Evolutionary conservation across 306 rosid genomes (phyloP).

Genomic region (Citrullus amarus): DNA sequence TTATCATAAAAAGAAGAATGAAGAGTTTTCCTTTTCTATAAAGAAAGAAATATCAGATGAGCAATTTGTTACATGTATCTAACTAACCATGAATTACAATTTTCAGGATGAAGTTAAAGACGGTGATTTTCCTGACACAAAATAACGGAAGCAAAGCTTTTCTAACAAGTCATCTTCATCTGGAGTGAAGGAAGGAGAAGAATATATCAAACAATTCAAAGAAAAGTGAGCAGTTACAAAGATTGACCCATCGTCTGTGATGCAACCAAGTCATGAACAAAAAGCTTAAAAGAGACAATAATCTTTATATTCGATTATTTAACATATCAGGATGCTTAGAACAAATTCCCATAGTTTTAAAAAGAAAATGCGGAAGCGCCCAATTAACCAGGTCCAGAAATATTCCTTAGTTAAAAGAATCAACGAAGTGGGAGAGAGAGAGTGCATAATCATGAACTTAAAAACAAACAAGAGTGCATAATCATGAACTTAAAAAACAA

Average conservation of each 20-base stretch:
- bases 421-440: not conserved
- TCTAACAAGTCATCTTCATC: not conserved
- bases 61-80: not conserved
- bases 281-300: not conserved
- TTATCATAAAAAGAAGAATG: not conserved
- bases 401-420: not conserved
- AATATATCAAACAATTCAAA: not conserved
- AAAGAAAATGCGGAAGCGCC: not conserved
- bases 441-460: not conserved
- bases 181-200: not conserved
- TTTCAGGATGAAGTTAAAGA: slow-evolving; percentile 4
- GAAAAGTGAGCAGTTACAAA: not conserved
- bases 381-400: slow-evolving; percentile 6
- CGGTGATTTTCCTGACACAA: not conserved
- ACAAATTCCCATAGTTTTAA: not conserved
- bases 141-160: not conserved
- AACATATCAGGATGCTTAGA: not conserved
- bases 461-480: not conserved
- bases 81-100: slow-evolving; percentile 1
- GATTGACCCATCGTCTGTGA: not conserved
- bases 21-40: not conserved
- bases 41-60: not conserved
- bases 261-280: not conserved
- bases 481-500: not conserved
- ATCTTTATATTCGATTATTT: not conserved